Percentiles rank a stretch among this genome's conserved stretches.
Conservation (phyloP, 495 filamentous ascomycete genomes). For the Hyaloscypha variabilis region DNA sequence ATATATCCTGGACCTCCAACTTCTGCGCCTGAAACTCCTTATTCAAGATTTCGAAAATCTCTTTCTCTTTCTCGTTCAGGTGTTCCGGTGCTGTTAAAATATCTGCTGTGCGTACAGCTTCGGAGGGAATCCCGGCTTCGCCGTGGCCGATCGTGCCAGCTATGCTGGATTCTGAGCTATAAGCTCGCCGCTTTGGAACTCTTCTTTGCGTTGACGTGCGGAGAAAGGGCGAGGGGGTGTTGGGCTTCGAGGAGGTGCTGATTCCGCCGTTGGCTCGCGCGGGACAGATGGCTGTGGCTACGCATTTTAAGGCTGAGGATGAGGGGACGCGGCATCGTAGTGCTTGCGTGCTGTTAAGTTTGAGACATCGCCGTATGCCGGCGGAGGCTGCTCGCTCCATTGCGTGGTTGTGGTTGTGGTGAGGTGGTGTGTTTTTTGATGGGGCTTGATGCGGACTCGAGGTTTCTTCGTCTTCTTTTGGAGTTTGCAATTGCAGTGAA, state of each 20-base stretch:
- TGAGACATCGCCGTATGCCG: constrained; percentile 14
- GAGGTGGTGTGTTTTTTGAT: not conserved
- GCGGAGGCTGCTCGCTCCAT: constrained; percentile 16
- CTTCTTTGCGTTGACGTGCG: too few relatives aligned
- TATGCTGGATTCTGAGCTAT: not conserved
- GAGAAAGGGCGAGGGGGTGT: too few relatives aligned
- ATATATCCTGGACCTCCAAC: constrained; percentile 71
- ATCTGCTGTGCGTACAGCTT: not conserved
- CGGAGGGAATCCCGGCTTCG: constrained; percentile 9
- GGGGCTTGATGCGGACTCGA: not conserved
- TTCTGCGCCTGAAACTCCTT: constrained; percentile 42
- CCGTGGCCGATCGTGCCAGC: constrained; percentile 24
- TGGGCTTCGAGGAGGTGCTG: not conserved
- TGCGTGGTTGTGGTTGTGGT: not conserved
- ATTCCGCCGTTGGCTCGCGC: not conserved
- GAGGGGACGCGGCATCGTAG: constrained; percentile 15
- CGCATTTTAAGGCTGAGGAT: constrained; percentile 7
- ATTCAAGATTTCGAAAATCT: constrained; percentile 50
- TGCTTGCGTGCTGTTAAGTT: constrained; percentile 5
- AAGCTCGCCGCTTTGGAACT: not conserved
- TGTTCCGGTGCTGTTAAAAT: constrained; percentile 46
- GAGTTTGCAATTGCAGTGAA: not conserved
- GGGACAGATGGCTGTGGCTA: constrained; percentile 13
- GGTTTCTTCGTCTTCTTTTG: not conserved
- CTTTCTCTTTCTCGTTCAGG: constrained; percentile 47